Evolutionary conservation across 1,139 yeast genomes (phyloP), one percentile per base, ranked within the genome.

Genomic region (Yamadazyma oceani): DNA sequence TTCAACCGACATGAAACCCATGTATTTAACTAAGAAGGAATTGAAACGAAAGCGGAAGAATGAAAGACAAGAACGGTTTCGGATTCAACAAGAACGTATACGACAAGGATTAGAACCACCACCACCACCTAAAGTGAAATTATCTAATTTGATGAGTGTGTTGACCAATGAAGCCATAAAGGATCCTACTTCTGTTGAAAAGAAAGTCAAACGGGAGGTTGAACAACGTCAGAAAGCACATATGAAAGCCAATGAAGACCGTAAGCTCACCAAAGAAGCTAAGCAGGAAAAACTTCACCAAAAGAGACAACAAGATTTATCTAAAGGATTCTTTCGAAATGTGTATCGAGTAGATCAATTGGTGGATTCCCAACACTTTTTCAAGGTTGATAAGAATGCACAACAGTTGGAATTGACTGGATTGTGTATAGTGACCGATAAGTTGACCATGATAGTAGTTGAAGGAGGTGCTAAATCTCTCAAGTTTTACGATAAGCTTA

Each of bases 181-280:
- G 44, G 96, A 92, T 54, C 98, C 98, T 0, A 92, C 98, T 0
- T 79, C 80, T 4, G 82, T 90, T 49, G 98, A 92, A 54, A 69
- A 72, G 57, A 62, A 71, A 39, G 97, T 94, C 0, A 69, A 78
- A 34, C 61, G 66, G 28, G 94, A 90, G 45, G 85, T 88, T 8
- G 80, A 74, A 29, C 75, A 77, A 32, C 68, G 99, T 19, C 64
- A 66, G 23, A 50, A 63, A n/a, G 63, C 65, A 33, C 99, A 92
- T 59, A 68, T 77, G 45, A 63, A 64, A 26, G 73, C 61, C 23
- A 92, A 92, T 56, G 73, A 73, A 37, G 75, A 66, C 2, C 67
- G 97, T 19, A 80, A 78, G 50, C 60, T 84, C 29, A 73, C 80
- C 0, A 69, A 72, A 26, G 89, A 84, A 35, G 74, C 83, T 46